Conservation (phyloP, 1,284 basidiomycete genomes). For the Microbotryum scabiosae region DNA sequence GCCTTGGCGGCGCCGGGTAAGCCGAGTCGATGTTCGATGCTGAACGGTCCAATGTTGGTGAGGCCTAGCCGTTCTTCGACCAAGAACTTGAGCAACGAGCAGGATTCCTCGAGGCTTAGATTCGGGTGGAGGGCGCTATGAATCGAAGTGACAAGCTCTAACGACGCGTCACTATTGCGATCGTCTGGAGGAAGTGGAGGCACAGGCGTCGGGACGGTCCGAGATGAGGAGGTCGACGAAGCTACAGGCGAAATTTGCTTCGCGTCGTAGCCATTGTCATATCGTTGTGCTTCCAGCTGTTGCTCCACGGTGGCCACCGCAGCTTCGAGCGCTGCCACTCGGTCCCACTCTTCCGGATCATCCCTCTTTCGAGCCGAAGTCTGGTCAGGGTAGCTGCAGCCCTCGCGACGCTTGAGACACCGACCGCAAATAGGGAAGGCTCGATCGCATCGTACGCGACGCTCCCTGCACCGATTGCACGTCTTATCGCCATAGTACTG, state of each 20-base stretch:
- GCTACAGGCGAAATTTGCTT: too few relatives aligned
- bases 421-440: slow-evolving; percentile 17
- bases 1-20: slow-evolving; percentile 9
- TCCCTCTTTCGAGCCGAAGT: background rate
- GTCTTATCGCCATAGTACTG: background rate
- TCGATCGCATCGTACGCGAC: slow-evolving; percentile 23
- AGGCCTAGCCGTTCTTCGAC: background rate
- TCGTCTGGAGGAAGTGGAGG: background rate
- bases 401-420: slow-evolving; percentile 19
- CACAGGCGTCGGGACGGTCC: background rate
- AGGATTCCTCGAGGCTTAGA: background rate
- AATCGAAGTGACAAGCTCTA: background rate
- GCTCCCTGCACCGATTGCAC: slow-evolving; percentile 13
- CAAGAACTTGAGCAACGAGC: too few relatives aligned
- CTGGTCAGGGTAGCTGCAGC: slow-evolving; percentile 12
- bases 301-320: slow-evolving; percentile 18
- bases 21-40: slow-evolving; percentile 14
- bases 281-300: slow-evolving; percentile 6
- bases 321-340: slow-evolving; percentile 5
- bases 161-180: background rate
- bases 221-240: background rate
- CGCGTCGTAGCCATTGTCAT: background rate
- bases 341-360: slow-evolving; percentile 10
- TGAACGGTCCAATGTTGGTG: slow-evolving; percentile 5
- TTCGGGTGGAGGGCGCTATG: background rate